Evolutionary conservation across 1,284 basidiomycete species (phyloP).

Genomic region (Ustilago bromivora): DNA sequence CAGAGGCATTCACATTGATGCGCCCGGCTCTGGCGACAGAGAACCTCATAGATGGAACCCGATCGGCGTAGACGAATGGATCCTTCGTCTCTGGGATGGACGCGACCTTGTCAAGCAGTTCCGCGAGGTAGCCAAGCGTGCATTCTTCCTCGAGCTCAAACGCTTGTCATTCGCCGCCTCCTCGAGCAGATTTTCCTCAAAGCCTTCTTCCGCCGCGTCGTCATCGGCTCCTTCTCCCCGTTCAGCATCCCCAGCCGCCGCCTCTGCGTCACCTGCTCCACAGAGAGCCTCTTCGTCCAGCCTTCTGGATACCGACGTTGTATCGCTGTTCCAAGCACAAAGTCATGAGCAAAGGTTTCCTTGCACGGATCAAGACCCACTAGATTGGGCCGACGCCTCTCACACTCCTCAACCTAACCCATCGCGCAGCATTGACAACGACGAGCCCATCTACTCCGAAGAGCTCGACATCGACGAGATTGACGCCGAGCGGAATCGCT

Average conservation of each 20-base stretch:
- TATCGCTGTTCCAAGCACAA: conserved; percentile 32
- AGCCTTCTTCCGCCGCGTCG: conserved; percentile 19
- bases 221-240: conserved; percentile 23
- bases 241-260: conserved; percentile 18
- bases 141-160: conserved; percentile 54
- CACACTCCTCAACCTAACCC: conserved; percentile 24
- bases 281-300: conserved; percentile 3
- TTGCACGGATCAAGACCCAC: conserved; percentile 43
- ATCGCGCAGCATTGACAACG: conserved; percentile 27
- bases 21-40: conserved; percentile 47
- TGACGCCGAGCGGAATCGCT: conserved; percentile 44
- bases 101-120: conserved; percentile 51
- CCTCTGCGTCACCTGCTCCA: not conserved
- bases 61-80: conserved; percentile 57
- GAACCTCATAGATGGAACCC: conserved; percentile 43
- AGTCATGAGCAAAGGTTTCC: conserved; percentile 30
- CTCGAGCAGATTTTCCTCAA: conserved; percentile 18
- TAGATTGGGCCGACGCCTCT: conserved; percentile 48
- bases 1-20: conserved; percentile 50
- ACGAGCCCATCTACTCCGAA: conserved; percentile 50
- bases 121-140: conserved; percentile 42
- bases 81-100: conserved; percentile 53
- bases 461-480: conserved; percentile 53
- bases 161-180: conserved; percentile 31
- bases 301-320: conserved; percentile 41